Evolutionary conservation across 2,329 filamentous ascomycete species (phyloP).

Genomic region (Elsinoe australis): DNA sequence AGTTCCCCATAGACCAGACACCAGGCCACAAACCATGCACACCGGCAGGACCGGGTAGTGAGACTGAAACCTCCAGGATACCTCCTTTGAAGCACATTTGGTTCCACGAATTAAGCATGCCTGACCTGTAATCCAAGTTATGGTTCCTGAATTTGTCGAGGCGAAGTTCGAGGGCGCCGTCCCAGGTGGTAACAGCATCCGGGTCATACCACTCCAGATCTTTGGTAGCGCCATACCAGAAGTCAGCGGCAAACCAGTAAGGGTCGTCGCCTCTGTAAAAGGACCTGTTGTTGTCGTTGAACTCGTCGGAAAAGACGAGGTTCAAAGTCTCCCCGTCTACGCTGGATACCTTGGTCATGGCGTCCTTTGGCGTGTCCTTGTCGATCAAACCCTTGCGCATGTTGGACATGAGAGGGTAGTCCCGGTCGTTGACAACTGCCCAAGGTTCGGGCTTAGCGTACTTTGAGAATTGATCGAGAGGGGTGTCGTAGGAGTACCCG

Average conservation of each 20-base stretch:
- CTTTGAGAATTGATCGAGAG: slow-evolving; percentile 34
- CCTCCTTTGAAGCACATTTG: slow-evolving; percentile 66
- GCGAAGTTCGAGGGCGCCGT: slow-evolving; percentile 55
- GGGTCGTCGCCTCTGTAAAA: slow-evolving; percentile 66
- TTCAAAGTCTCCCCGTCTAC: slow-evolving; percentile 54
- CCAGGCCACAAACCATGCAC: slow-evolving; percentile 66
- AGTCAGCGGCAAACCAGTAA: slow-evolving; percentile 59
- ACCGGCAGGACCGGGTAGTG: slow-evolving; percentile 59
- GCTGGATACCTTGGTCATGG: slow-evolving; percentile 45
- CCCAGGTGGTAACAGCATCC: slow-evolving; percentile 55
- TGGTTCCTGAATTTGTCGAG: slow-evolving; percentile 61
- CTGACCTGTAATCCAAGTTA: slow-evolving; percentile 58
- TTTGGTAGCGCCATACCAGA: slow-evolving; percentile 65
- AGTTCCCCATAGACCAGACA: slow-evolving; percentile 69
- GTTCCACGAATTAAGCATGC: slow-evolving; percentile 71
- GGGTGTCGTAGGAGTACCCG: slow-evolving; percentile 35
- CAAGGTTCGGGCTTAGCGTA: slow-evolving; percentile 29
- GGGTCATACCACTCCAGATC: slow-evolving; percentile 68
- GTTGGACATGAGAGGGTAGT: slow-evolving; percentile 46
- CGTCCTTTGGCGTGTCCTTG: slow-evolving; percentile 56
- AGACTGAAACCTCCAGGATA: slow-evolving; percentile 61
- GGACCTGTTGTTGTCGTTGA: slow-evolving; percentile 58
- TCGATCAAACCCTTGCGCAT: slow-evolving; percentile 56
- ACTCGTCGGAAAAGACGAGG: slow-evolving; percentile 65
- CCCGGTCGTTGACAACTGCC: slow-evolving; percentile 43